Base-by-base conservation (phyloP, 306 rosid genomes). In the Pachyrhizus erosus region DNA sequence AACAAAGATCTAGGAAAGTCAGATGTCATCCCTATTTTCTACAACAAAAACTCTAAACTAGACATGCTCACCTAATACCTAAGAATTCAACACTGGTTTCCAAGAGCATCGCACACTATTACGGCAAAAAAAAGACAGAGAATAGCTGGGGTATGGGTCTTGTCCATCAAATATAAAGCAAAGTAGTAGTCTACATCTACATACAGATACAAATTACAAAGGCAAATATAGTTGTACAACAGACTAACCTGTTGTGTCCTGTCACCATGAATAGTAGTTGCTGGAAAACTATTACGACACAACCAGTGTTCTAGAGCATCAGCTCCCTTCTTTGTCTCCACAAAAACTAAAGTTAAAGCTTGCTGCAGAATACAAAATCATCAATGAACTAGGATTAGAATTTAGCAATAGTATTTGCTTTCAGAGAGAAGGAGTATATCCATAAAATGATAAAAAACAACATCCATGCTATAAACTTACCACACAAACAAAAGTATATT, bases 321-420 rank as follows among this genome's bases (percentile, higher is more conserved):
- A 66, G 98, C 99, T 87, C 99, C 98, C 86, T 96, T 96, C 89
- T 96, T 96, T 80, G 99, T 96, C 96, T 96, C 99, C 87, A 96
- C 99, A 88, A 96, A 93, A 58, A 96, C 98, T 83, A 96, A 89
- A 27, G 98, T 96, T 82, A 96, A 88, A 73, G 98, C 87, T 92
- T 96, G 99, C 98, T 96, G 97, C 79, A 79, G 82, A 58, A 46
- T 69, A 51, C 40, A 78, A 77, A 70, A 65, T 31, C 79, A 67
- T 7, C 26, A 18, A 73, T 21, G 3, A 39, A 49, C 34, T 77
- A 40, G 37, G 13, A 40, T 71, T 31, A 42, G 37, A 62, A 76
- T 76, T 52, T 29, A 24, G 68, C 31, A 60, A 58, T 12, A 3
- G 31, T 33, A 24, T 34, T 33, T 54, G 18, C 37, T 76, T 34